A percentile compares a stretch with the other conserved stretches of the same genome.
Conservation (phyloP, 352 stramenopile species). For the Phytophthora pistaciae region DNA sequence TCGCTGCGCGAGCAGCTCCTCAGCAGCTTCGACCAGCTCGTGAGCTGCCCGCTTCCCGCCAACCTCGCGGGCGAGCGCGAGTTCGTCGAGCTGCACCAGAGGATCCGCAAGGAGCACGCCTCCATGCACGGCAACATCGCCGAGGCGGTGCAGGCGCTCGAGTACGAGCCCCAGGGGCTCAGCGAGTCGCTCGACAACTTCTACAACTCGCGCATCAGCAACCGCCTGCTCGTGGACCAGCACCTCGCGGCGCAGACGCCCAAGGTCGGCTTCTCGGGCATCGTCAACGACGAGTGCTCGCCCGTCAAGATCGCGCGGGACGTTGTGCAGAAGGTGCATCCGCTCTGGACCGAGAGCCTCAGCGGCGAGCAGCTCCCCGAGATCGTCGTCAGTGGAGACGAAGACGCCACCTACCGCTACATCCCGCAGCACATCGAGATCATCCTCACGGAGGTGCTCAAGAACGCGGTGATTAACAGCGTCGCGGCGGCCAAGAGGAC, state of each 20-base stretch:
- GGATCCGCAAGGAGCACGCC: slow-evolving; percentile 68
- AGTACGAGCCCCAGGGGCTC: slow-evolving; percentile 63
- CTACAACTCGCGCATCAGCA: slow-evolving; percentile 87
- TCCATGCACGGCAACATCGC: slow-evolving; percentile 81
- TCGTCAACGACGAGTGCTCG: slow-evolving; percentile 74
- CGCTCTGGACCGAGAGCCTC: slow-evolving; percentile 67
- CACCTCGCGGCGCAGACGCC: slow-evolving; percentile 75
- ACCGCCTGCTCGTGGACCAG: slow-evolving; percentile 87
- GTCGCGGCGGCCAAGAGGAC: slow-evolving; percentile 43
- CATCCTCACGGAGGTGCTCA: slow-evolving; percentile 84
- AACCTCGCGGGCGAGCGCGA: slow-evolving; percentile 65
- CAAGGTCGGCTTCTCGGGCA: slow-evolving; percentile 59
- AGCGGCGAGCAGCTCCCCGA: slow-evolving; percentile 56
- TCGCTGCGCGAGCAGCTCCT: slow-evolving; percentile 72
- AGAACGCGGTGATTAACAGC: slow-evolving; percentile 85
- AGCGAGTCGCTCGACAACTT: slow-evolving; percentile 80
- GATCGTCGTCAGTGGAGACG: slow-evolving; percentile 64
- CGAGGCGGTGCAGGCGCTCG: slow-evolving; percentile 63
- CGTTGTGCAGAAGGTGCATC: slow-evolving; percentile 62
- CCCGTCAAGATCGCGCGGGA: slow-evolving; percentile 71
- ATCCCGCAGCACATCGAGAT: slow-evolving; percentile 86
- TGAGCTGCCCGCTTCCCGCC: slow-evolving; percentile 59
- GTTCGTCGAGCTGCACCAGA: slow-evolving; percentile 69
- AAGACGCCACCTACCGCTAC: slow-evolving; percentile 76
- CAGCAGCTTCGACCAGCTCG: slow-evolving; percentile 79